Evolutionary conservation across 495 filamentous ascomycete species (phyloP).

Genomic region (Penicillium robsamsonii): DNA sequence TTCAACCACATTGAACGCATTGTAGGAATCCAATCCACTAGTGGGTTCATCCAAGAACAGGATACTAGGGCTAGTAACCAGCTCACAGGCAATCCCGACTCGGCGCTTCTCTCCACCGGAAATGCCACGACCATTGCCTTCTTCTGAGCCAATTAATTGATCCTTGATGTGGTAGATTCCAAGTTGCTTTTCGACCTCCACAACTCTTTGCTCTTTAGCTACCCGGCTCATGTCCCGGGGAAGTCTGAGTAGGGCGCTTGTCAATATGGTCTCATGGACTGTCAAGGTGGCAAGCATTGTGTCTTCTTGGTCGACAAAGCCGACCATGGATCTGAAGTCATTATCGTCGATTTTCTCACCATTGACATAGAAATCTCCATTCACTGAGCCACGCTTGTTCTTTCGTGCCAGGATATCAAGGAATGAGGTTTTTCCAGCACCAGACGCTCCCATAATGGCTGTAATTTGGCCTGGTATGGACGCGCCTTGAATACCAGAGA

Average conservation of each 20-base stretch:
- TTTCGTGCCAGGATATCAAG: conserved; percentile 95
- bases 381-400: conserved; percentile 83
- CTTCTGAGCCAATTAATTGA: conserved; percentile 95
- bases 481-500: conserved; percentile 75
- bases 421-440: conserved; percentile 96
- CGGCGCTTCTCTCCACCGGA: conserved; percentile 95
- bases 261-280: conserved; percentile 96
- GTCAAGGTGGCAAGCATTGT: conserved; percentile 96
- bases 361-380: conserved; percentile 89
- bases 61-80: conserved; percentile 96
- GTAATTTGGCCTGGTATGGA: conserved; percentile 88
- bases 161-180: conserved; percentile 90
- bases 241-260: conserved; percentile 84
- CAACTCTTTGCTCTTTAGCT: conserved; percentile 83
- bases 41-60: conserved; percentile 97
- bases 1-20: conserved; percentile 96
- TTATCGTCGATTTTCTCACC: conserved; percentile 82
- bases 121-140: conserved; percentile 89
- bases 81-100: conserved; percentile 94
- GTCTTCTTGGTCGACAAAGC: conserved; percentile 97
- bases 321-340: conserved; percentile 87
- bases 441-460: conserved; percentile 97
- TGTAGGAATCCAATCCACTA: conserved; percentile 91
- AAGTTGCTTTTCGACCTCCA: conserved; percentile 92
- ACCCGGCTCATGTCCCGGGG: conserved; percentile 83